Evolutionary conservation across 805 yeast species (phyloP), one percentile per base, ranked within the genome.

Genomic region (Yamadazyma ubonensis): DNA sequence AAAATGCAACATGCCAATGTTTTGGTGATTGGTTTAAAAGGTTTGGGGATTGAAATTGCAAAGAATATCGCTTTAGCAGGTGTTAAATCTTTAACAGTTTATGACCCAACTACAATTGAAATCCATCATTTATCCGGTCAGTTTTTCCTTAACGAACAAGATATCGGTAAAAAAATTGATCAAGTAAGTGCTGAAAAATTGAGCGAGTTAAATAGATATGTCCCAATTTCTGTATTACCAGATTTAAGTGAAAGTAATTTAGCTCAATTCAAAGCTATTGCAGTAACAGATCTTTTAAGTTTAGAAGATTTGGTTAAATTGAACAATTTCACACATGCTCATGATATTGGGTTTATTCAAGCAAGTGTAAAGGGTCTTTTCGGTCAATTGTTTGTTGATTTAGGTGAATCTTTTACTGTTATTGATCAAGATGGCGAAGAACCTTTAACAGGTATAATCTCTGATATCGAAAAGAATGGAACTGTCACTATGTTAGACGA

Each of bases 51-150:
- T 30, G 99, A 93, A 66, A 88, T 93, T 42, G 97, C 99, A 17
- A 93, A 93, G 67, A 93, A 93, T 63, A 88, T 93, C 41, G 95
- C 96, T 0, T 73, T 93, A 27, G 99, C 99, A 2, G 99, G 99
- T 55, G 99, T 93, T 53, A 93, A 93, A 68, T 83, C 95, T 6
- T 69, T 93, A 52, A 71, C 95, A 6, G 63, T 93, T 22, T 87
- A 83, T 59, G 99, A 93, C 57, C 95, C 96, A 9, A 70, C 69
- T 14, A 75, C 79, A 1, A 83, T 85, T 15, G 61, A 71, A 39
- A 49, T 88, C 32, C 73, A 65, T 38, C 98, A 93, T 61, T 73
- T 93, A 42, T 86, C 96, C 1, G 73, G 96, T 9, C 99, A 91
- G 59, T 93, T 89, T 69, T 93, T 89, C 61, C 71, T 93, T 33